These are phyloP conservation scores for Picea mariana DNA, from an alignment of 83 land plant genomes.

Conservation along the genomic window DNA sequence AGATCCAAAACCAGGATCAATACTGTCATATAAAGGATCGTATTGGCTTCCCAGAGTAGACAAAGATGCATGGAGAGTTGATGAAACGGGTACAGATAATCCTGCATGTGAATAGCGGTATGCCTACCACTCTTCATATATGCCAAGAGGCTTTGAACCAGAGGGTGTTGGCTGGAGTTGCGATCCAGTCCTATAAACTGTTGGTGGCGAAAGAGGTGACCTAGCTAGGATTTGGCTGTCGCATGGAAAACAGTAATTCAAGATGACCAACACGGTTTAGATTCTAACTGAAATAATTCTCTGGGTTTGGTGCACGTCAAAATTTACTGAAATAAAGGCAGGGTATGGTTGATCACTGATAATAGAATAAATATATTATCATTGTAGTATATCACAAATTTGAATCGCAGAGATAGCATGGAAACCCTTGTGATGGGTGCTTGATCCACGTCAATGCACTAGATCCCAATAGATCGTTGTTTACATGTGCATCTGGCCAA, in stretches of 20 bases:
- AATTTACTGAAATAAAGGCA: no score
- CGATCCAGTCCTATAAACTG: background rate
- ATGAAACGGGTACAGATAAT: conserved; percentile 49
- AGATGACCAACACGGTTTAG: background rate
- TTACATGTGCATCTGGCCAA: no score
- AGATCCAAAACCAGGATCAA: conserved; percentile 40
- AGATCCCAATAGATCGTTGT: no score
- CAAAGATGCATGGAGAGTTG: conserved; percentile 27
- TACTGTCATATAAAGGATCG: conserved; percentile 54
- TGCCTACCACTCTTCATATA: conserved; percentile 12
- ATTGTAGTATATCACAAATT: no score
- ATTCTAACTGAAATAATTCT: background rate
- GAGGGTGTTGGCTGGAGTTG: conserved; percentile 3
- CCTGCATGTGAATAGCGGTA: conserved; percentile 28
- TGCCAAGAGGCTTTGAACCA: no score
- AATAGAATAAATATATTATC: no score
- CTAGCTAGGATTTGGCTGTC: no score
- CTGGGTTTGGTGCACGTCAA: background rate
- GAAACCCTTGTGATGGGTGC: no score
- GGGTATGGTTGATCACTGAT: no score
- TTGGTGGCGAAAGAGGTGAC: background rate
- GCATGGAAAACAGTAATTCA: background rate
- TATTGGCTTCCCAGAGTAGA: conserved; percentile 39
- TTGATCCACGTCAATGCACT: no score
- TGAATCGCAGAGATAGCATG: no score